Base-by-base conservation (phyloP, 768 basidiomycete species). In the Steccherinum ochraceum region DNA sequence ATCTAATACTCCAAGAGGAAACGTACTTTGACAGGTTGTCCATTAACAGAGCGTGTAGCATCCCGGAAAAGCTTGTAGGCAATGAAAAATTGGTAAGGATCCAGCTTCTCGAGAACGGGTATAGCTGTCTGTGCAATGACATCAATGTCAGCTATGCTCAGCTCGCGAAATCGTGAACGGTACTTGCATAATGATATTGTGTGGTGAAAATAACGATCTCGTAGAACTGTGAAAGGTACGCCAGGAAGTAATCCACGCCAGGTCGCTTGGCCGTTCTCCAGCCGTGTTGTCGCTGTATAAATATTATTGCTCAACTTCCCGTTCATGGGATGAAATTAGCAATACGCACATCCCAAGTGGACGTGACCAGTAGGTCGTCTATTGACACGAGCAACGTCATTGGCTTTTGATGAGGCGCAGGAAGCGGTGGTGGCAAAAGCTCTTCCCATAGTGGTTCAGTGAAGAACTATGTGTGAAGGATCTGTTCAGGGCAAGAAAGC, bases 241-340 rank as follows among this genome's bases (percentile, higher is more conserved):
- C 94, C 26, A 99, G 76, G 79, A 99, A 99, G 70, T 99, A 98
- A 64, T 99, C 96, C 13, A 93, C 89, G 3, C 96, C 96, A 1
- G 96, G 95, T 26, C 96, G 83, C 70, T 98, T 99, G 4, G 94
- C 95, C 2, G 95, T 97, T 57, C 92, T 77, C 95, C 96, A 99
- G 47, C 96, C 96, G 60, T 90, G 77, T 70, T 90, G 81, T 49
- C 94, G 83, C 93, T 96, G 41, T 26, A 40, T 18, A 46, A 26
- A 16, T 35, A 4, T 11, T 27, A 18, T n/a, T 41, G 4, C n/a
- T 20, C 11, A 35, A 18, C n/a, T n/a, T n/a, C n/a, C n/a, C n/a
- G n/a, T n/a, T n/a, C n/a, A 43, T 44, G 23, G 5, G 20, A 13
- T 18, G n/a, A 45, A 25, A 12, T 16, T 16, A 40, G 13, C 18